Conservation (phyloP, 1,284 basidiomycete genomes). For the Agroathelia rolfsii region DNA sequence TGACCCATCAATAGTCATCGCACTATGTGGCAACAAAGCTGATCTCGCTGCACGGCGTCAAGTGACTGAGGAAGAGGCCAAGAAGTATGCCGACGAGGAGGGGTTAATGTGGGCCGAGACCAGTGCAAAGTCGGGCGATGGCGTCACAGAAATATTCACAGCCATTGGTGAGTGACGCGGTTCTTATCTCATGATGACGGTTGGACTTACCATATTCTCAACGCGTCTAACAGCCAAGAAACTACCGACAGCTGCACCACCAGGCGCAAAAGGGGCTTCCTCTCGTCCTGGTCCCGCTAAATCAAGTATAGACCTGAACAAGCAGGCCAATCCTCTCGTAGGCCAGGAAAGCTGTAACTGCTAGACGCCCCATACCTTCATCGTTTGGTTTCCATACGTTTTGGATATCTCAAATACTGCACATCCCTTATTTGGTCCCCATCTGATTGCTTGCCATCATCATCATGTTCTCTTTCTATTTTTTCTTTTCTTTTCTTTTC, state of each 20-base stretch:
- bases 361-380: too few species aligned
- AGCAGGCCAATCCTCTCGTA: slow-evolving; percentile 36
- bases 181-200: slow-evolving; percentile 6
- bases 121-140: slow-evolving; percentile 89
- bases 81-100: slow-evolving; percentile 92
- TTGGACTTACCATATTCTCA: background rate
- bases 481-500: too few species aligned
- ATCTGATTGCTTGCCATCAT: too few species aligned
- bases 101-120: slow-evolving; percentile 94
- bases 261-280: slow-evolving; percentile 44
- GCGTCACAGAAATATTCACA: slow-evolving; percentile 83
- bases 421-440: too few species aligned
- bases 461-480: too few species aligned
- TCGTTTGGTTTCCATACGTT: too few species aligned
- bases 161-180: slow-evolving; percentile 57
- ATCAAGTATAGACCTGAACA: slow-evolving; percentile 76
- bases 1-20: slow-evolving; percentile 92
- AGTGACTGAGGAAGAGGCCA: slow-evolving; percentile 76
- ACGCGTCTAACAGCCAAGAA: slow-evolving; percentile 56
- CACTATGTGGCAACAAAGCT: slow-evolving; percentile 91
- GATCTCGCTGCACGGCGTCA: slow-evolving; percentile 79
- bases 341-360: slow-evolving; percentile 66
- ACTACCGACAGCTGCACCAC: slow-evolving; percentile 63
- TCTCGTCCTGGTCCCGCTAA: slow-evolving; percentile 29
- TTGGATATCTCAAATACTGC: too few species aligned